Conservation (phyloP, 2,329 filamentous ascomycete species). For the Alternaria conjuncta region DNA sequence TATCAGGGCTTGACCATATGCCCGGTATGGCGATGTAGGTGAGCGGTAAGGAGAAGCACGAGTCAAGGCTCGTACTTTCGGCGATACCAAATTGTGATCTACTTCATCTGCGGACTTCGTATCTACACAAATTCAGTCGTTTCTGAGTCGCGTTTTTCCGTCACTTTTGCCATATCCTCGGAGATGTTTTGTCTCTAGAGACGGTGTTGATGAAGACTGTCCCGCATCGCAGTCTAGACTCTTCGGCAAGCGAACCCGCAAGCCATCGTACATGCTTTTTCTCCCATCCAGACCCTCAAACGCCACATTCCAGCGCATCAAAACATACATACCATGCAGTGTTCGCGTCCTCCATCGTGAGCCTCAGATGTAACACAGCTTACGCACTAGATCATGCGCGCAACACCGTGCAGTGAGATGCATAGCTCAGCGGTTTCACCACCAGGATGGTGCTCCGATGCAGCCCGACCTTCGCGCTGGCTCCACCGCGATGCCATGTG, state of each 20-base stretch:
- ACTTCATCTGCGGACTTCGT: neutral
- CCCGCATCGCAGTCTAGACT: neutral
- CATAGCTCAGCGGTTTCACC: conserved; percentile 1
- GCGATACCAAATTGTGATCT: neutral
- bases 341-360: neutral
- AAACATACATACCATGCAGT: neutral
- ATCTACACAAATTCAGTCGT: neutral
- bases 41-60: neutral
- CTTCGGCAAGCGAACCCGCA: neutral
- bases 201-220: neutral
- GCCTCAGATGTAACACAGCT: neutral
- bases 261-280: neutral
- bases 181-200: neutral
- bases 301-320: neutral
- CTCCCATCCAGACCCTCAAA: neutral
- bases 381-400: neutral
- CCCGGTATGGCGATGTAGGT: conserved; percentile 5
- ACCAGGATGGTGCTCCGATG: neutral
- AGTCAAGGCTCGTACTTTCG: neutral
- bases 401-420: neutral
- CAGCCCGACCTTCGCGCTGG: neutral
- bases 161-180: neutral
- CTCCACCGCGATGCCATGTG: neutral
- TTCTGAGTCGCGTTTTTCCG: neutral
- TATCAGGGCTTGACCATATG: neutral